Evolutionary conservation across 228 moss, liverwort and hornwort genomes (phyloP), one percentile per base, ranked within the genome.

Genomic region (Sphagnum magellanicum): DNA sequence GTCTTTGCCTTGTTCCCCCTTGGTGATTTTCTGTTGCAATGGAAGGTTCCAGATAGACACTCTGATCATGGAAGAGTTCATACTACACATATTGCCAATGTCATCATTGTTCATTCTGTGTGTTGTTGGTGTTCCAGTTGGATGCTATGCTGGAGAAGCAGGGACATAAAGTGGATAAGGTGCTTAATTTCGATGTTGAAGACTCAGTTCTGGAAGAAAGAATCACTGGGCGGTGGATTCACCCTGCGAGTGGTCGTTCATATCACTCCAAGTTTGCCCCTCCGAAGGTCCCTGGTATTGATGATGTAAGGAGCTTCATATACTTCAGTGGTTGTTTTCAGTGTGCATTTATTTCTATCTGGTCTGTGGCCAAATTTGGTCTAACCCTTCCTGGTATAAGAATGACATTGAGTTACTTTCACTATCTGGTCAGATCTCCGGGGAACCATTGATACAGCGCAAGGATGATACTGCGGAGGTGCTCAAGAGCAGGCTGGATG

Each of bases 141-240:
- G 94, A 94, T 71, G 88, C 78, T 0, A 89, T 77, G 71, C 82
- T 94, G 50, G 86, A 84, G 67, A 84, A 94, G 82, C 82, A 88
- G 74, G 91, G 94, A 16, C 79, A 71, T 14, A 91, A 84, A 72
- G 57, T 94, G 16, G 89, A 94, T 70, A 94, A 74, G 80, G 94
- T 94, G 59, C 74, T 94, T 71, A 80, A 94, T 74, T 94, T 94
- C 49, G 88, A 88, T 59, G 86, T 94, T 49, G 86, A 81, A 1
- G 91, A 94, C 63, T 84, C 89, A 5, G 16, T 94, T 67, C 76
- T 94, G 11, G 94, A 94, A 77, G 94, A 89, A 77, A 89, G 94
- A 52, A 89, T 94, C 49, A 90, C 94, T 14, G 94, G 94, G 10
- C 83, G 94, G 50, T 94, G 94, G 94, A 87, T 94, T 59, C 94